phyloP scores from a whole-genome alignment of 371 early-diverging fungal species.

The Smittium culicis region DNA sequence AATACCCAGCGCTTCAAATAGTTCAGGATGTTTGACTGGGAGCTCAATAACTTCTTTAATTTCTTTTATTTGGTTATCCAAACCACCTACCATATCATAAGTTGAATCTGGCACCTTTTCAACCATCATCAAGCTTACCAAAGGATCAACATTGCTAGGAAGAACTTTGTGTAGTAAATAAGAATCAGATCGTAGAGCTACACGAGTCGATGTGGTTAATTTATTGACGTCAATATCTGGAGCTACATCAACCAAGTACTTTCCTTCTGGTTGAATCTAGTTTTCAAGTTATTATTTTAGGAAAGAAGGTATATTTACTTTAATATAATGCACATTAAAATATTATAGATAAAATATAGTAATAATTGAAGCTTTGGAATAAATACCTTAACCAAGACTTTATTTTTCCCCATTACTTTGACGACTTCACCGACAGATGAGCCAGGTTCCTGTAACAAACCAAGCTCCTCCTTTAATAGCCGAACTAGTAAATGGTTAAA shows the following conservation, averaged over 20 bases:
- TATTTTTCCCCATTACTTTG: conserved; percentile 98
- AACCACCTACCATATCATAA: conserved; percentile 99
- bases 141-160: conserved; percentile 90
- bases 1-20: conserved; percentile 98
- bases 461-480: conserved; percentile 92
- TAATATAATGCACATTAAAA: too few relatives aligned
- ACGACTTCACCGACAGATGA: conserved; percentile 98
- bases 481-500: conserved; percentile 53
- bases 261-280: conserved; percentile 91
- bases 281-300: neutral
- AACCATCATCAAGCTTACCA: conserved; percentile 98
- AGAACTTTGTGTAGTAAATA: conserved; percentile 78
- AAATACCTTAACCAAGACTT: conserved; percentile 83
- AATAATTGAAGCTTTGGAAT: neutral
- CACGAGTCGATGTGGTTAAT: conserved; percentile 90
- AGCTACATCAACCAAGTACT: conserved; percentile 94
- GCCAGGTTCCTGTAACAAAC: conserved; percentile 93
- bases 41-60: conserved; percentile 99
- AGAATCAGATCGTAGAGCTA: conserved; percentile 92
- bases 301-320: conserved; percentile 32
- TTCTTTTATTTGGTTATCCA: conserved; percentile 99
- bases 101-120: conserved; percentile 99
- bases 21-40: conserved; percentile 98
- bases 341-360: too few relatives aligned
- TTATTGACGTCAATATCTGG: conserved; percentile 76